These are phyloP conservation scores for Coniochaeta sp. DNA, from an alignment of 2,329 filamentous ascomycete species.

Conservation along the genomic window DNA sequence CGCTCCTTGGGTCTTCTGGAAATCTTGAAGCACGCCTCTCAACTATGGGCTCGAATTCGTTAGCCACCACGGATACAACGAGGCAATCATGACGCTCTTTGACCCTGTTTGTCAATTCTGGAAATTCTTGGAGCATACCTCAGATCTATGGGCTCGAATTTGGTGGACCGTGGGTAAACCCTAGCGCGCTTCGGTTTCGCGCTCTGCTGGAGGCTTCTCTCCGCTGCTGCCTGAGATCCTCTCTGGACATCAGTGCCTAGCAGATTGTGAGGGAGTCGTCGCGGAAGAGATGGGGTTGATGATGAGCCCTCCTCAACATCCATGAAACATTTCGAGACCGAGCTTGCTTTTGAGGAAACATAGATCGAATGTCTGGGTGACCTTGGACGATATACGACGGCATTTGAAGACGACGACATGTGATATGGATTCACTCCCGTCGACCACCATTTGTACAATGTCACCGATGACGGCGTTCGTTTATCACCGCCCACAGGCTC, in stretches of 20 bases:
- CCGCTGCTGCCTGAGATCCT: too few species aligned
- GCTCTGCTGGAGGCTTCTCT: too few species aligned
- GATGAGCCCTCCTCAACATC: too few species aligned
- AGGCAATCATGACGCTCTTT: too few species aligned
- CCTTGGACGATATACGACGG: constrained; percentile 75
- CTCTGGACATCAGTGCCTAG: too few species aligned
- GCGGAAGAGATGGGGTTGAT: too few species aligned
- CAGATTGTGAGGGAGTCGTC: too few species aligned
- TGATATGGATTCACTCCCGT: constrained; percentile 72
- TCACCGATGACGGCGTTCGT: constrained; percentile 70
- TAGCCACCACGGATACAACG: background rate
- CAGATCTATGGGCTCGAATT: too few species aligned
- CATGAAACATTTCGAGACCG: constrained; percentile 36
- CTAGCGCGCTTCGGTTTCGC: too few species aligned
- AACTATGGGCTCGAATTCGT: background rate
- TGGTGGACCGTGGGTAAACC: too few species aligned
- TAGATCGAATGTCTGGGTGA: constrained; percentile 95
- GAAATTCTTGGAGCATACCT: too few species aligned
- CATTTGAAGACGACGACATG: constrained; percentile 77
- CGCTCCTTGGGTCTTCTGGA: background rate
- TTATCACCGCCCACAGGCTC: constrained; percentile 81
- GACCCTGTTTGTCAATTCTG: too few species aligned
- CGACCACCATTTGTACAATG: constrained; percentile 75
- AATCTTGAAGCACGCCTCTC: background rate
- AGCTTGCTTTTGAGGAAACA: constrained; percentile 73